These are phyloP conservation scores for Acer saccharum DNA, from an alignment of 345 rosid species.

Conservation along the genomic window DNA sequence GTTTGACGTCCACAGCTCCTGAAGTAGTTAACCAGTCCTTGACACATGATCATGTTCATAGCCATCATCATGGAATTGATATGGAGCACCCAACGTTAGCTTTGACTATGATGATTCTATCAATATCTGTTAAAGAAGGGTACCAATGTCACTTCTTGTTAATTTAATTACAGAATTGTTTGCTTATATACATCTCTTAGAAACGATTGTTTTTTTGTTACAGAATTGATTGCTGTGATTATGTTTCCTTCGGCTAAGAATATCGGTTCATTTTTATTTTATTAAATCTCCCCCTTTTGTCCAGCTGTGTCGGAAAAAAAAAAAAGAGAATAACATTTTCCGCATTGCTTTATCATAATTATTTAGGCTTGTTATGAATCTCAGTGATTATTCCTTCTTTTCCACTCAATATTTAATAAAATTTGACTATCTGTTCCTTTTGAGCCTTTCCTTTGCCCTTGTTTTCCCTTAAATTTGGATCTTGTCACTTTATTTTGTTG, in stretches of 20 bases:
- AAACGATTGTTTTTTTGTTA: neutral
- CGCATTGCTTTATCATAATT: neutral
- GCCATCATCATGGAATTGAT: constrained; percentile 76
- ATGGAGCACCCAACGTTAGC: constrained; percentile 82
- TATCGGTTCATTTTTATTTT: neutral
- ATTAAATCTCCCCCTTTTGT: neutral
- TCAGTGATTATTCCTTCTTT: neutral
- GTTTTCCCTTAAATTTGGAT: no score
- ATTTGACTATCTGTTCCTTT: neutral
- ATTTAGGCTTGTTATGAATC: neutral
- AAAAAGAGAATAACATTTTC: neutral
- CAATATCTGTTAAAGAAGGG: constrained; percentile 91
- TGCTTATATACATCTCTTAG: constrained; percentile 6
- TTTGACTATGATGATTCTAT: constrained; percentile 68
- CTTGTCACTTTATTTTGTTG: no score
- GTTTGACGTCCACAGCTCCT: constrained; percentile 51
- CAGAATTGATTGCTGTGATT: no score
- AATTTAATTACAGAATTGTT: neutral
- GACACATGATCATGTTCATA: constrained; percentile 35
- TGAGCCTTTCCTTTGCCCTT: no score
- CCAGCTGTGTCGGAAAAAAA: neutral
- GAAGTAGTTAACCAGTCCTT: constrained; percentile 42
- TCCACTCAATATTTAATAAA: neutral
- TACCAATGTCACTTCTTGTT: constrained; percentile 24
- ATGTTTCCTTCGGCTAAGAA: neutral